Percentiles rank a stretch among this genome's conserved stretches.
phyloP scores from a whole-genome alignment of 2,329 filamentous ascomycete species.

The Ophiostoma perfectum region DNA sequence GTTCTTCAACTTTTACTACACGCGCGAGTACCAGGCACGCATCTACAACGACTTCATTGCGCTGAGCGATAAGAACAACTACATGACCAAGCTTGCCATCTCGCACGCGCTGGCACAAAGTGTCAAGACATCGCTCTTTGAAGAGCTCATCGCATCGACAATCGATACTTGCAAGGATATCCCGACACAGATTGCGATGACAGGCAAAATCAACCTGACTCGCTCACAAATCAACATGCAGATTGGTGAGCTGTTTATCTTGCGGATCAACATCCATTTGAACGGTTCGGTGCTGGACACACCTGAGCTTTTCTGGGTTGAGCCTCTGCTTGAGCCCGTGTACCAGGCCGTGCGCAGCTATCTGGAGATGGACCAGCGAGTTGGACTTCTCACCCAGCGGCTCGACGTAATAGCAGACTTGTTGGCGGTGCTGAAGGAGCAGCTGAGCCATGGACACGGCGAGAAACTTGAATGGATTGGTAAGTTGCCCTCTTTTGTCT shows the following conservation, averaged over 20 bases:
- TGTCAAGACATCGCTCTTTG: constrained; percentile 95
- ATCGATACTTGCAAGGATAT: constrained; percentile 92
- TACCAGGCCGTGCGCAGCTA: constrained; percentile 95
- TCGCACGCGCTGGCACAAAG: constrained; percentile 93
- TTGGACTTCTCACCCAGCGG: constrained; percentile 80
- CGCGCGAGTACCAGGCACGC: constrained; percentile 90
- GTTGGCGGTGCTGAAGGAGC: constrained; percentile 88
- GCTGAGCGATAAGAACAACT: constrained; percentile 85
- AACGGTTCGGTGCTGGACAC: constrained; percentile 96
- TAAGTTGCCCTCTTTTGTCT: constrained; percentile 41
- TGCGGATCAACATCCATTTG: constrained; percentile 95
- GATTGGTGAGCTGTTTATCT: constrained; percentile 95
- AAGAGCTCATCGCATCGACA: constrained; percentile 89
- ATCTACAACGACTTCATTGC: constrained; percentile 99
- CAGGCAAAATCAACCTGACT: constrained; percentile 84
- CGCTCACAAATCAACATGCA: constrained; percentile 97
- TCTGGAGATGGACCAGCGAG: constrained; percentile 95
- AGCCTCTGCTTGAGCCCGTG: constrained; percentile 91
- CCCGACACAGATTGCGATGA: constrained; percentile 84
- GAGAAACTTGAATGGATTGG: constrained; percentile 88
- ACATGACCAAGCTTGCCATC: constrained; percentile 97
- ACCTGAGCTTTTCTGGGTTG: constrained; percentile 96
- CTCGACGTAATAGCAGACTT: constrained; percentile 91
- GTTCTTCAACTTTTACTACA: constrained; percentile 99
- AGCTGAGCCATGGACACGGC: constrained; percentile 87